Percentiles rank a stretch among this genome's conserved stretches.
phyloP scores from a whole-genome alignment of 2,329 filamentous ascomycete genomes.

The Calonectria crousiana region DNA sequence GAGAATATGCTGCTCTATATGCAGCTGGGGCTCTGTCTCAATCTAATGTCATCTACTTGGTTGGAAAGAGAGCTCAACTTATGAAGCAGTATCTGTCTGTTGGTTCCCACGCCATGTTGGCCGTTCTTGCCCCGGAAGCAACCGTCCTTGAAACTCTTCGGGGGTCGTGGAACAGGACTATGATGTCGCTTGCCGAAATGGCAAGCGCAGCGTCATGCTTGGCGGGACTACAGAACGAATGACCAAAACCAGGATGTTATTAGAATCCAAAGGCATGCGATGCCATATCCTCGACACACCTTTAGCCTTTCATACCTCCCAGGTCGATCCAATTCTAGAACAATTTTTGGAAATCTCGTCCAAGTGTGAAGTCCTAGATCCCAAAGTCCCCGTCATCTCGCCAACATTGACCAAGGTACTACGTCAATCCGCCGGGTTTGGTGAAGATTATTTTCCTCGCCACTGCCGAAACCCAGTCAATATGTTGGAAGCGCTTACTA shows the following conservation, averaged over 20 bases:
- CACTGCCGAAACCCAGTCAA: slow-evolving; percentile 35
- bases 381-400: slow-evolving; percentile 12
- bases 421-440: background rate
- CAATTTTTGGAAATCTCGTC: too few relatives aligned
- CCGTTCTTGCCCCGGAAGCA: slow-evolving; percentile 61
- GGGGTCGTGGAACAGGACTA: too few relatives aligned
- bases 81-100: slow-evolving; percentile 63
- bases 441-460: slow-evolving; percentile 20
- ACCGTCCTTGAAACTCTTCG: slow-evolving; percentile 58
- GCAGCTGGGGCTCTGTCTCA: slow-evolving; percentile 72
- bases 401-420: background rate
- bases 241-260: too few relatives aligned
- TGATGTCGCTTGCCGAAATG: too few relatives aligned
- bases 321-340: slow-evolving; percentile 53
- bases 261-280: too few relatives aligned
- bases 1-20: slow-evolving; percentile 60
- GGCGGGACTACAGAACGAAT: too few relatives aligned
- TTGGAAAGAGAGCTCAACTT: slow-evolving; percentile 69
- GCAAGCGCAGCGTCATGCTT: too few relatives aligned
- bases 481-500: slow-evolving; percentile 21
- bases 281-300: slow-evolving; percentile 47
- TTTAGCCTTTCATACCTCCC: slow-evolving; percentile 52
- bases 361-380: slow-evolving; percentile 55
- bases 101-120: slow-evolving; percentile 49
- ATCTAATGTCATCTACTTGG: slow-evolving; percentile 71